phyloP scores from a whole-genome alignment of 1,284 basidiomycete species.

The Neolentinus lepideus region DNA sequence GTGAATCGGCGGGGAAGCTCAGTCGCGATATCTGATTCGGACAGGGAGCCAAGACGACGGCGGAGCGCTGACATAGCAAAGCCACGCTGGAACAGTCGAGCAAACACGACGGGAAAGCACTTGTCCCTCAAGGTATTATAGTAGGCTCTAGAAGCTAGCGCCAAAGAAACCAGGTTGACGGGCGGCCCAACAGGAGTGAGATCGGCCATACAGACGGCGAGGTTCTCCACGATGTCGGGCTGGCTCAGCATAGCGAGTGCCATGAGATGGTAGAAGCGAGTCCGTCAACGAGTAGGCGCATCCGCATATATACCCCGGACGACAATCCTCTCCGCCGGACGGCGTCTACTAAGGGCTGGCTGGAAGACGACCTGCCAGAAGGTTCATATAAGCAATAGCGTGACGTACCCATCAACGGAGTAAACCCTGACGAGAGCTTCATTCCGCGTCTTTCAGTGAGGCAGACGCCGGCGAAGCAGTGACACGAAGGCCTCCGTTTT shows the following conservation, averaged over 20 bases:
- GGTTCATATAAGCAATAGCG: neutral
- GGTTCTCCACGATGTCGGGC: slow-evolving; percentile 26
- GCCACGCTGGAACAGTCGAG: slow-evolving; percentile 26
- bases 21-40: slow-evolving; percentile 23
- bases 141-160: slow-evolving; percentile 25
- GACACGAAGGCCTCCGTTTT: neutral
- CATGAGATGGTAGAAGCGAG: neutral
- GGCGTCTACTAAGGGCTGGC: neutral
- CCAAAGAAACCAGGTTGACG: slow-evolving; percentile 20
- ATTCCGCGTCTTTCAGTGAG: neutral
- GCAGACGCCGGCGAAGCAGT: neutral
- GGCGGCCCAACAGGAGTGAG: slow-evolving; percentile 24
- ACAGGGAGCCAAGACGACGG: slow-evolving; percentile 23
- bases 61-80: slow-evolving; percentile 34
- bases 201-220: slow-evolving; percentile 22
- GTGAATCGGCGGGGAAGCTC: slow-evolving; percentile 21
- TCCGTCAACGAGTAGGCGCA: neutral
- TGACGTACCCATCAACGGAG: neutral
- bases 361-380: neutral
- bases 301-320: neutral
- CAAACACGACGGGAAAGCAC: slow-evolving; percentile 25
- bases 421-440: neutral
- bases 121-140: slow-evolving; percentile 18
- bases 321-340: neutral
- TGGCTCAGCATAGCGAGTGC: neutral